These are phyloP conservation scores for Rugonectria rugulosa DNA, from an alignment of 2,329 filamentous ascomycete genomes.

Conservation along the genomic window DNA sequence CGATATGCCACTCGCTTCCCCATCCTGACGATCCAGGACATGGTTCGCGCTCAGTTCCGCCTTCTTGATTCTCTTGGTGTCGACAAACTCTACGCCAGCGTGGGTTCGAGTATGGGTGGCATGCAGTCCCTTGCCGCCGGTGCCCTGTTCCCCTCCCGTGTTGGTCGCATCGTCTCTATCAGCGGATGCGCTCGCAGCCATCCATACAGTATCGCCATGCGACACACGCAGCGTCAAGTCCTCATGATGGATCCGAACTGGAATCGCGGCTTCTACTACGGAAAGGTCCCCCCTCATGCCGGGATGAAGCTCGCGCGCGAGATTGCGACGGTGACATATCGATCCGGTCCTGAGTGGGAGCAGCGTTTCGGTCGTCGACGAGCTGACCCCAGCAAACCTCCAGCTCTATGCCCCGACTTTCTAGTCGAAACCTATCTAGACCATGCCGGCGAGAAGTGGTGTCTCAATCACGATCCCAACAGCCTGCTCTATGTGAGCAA, in stretches of 20 bases:
- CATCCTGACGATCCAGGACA: conserved; percentile 94
- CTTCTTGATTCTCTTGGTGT: conserved; percentile 84
- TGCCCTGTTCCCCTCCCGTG: conserved; percentile 80
- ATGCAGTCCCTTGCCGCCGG: conserved; percentile 96
- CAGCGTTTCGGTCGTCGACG: conserved; percentile 87
- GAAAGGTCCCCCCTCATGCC: conserved; percentile 84
- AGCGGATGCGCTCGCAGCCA: conserved; percentile 94
- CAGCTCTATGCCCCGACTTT: conserved; percentile 96
- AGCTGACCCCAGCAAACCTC: conserved; percentile 85
- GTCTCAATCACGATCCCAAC: conserved; percentile 94
- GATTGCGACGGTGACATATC: conserved; percentile 97
- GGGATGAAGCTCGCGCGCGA: conserved; percentile 98
- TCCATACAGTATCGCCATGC: conserved; percentile 98
- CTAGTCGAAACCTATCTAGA: conserved; percentile 98
- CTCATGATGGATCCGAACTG: conserved; percentile 99
- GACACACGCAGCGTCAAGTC: conserved; percentile 95
- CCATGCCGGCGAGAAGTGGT: conserved; percentile 98
- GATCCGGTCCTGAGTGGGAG: conserved; percentile 97
- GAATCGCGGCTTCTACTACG: conserved; percentile 95
- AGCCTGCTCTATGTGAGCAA: conserved; percentile 96
- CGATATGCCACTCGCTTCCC: conserved; percentile 94
- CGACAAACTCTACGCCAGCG: conserved; percentile 83
- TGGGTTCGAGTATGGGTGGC: conserved; percentile 96
- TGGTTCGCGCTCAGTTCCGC: conserved; percentile 95
- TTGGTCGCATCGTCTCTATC: conserved; percentile 85